Conservation (phyloP, 257 asterid species). For the Nemophila menziesii region DNA sequence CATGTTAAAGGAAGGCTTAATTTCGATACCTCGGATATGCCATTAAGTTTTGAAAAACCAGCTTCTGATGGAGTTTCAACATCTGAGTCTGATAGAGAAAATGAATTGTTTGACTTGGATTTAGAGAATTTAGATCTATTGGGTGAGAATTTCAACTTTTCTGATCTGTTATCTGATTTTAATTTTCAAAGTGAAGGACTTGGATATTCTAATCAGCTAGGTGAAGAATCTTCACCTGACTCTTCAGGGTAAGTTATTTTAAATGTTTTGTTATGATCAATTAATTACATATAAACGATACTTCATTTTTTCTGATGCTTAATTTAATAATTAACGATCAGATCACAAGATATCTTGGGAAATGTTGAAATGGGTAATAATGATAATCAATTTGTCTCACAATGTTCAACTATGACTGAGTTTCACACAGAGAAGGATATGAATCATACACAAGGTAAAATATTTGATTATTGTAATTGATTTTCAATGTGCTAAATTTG, state of each 20-base stretch:
- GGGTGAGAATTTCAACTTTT: conserved; percentile 30
- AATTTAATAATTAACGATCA: conserved; percentile 19
- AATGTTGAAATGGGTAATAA: conserved; percentile 21
- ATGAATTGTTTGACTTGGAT: conserved; percentile 59
- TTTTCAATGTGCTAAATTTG: conserved; percentile 5
- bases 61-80: conserved; percentile 34
- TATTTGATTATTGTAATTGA: no score
- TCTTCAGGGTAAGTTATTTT: conserved; percentile 24
- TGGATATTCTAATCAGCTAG: conserved; percentile 17
- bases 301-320: background rate
- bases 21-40: conserved; percentile 54
- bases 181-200: conserved; percentile 24
- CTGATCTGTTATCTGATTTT: conserved; percentile 31
- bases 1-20: conserved; percentile 80
- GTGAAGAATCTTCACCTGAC: conserved; percentile 24
- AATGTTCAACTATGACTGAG: conserved; percentile 38
- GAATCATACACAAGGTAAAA: conserved; percentile 41
- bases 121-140: conserved; percentile 55
- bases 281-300: background rate
- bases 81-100: conserved; percentile 57
- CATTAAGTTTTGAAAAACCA: conserved; percentile 32
- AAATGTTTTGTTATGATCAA: background rate
- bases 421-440: conserved; percentile 32
- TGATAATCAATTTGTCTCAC: conserved; percentile 34
- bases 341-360: conserved; percentile 36